Conservation (phyloP, 2,329 filamentous ascomycete genomes). For the Lasiodiplodia hormozganensis region DNA sequence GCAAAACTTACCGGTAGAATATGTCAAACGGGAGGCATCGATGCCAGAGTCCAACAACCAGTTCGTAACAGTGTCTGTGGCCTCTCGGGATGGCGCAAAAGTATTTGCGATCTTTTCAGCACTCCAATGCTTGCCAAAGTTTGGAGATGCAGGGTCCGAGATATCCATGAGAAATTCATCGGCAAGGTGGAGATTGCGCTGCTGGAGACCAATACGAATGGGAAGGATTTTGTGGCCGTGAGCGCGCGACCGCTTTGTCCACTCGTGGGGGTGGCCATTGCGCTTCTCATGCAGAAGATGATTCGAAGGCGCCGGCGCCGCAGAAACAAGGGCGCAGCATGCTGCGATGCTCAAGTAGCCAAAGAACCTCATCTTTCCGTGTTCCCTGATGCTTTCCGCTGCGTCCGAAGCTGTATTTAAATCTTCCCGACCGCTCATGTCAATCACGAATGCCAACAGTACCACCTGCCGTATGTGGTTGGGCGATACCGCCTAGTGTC, state of each 20-base stretch:
- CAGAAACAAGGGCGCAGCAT: neutral
- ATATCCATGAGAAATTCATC: conserved; percentile 4
- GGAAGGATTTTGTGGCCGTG: conserved; percentile 32
- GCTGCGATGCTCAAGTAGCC: neutral
- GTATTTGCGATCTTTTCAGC: conserved; percentile 37
- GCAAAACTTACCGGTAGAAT: conserved; percentile 31
- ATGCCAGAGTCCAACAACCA: conserved; percentile 35
- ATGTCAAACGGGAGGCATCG: conserved; percentile 24
- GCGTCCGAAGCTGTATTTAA: neutral
- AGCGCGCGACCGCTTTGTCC: neutral
- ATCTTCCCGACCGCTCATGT: neutral
- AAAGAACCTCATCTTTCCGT: neutral
- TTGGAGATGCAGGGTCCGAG: conserved; percentile 37
- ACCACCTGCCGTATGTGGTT: conserved; percentile 2
- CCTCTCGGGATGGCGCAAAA: conserved; percentile 38
- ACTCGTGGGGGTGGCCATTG: neutral
- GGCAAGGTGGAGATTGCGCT: conserved; percentile 32
- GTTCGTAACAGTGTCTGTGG: conserved; percentile 33
- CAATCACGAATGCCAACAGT: neutral
- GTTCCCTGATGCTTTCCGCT: neutral
- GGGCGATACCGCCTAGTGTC: neutral
- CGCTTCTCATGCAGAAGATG: conserved; percentile 15
- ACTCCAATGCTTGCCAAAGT: conserved; percentile 41
- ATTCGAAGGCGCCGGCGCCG: neutral
- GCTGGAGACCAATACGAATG: conserved; percentile 38